phyloP scores from a whole-genome alignment of 495 filamentous ascomycete species.

The Penicillium ucsense region DNA sequence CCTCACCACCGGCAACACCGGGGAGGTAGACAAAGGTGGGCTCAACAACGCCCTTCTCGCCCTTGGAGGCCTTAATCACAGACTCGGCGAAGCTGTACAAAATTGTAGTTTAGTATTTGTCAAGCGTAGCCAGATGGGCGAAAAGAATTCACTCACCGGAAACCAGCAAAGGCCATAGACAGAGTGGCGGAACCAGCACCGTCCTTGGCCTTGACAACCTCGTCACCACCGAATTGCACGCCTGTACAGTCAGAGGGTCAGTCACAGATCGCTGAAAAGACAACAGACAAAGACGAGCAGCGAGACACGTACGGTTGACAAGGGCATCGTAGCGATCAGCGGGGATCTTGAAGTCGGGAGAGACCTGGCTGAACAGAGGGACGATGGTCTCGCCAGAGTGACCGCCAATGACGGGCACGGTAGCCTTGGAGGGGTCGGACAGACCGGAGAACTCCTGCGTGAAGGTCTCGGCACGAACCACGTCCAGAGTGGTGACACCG shows the following conservation, averaged over 20 bases:
- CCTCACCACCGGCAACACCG: constrained; percentile 79
- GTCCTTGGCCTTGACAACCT: constrained; percentile 97
- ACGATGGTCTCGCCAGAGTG: constrained; percentile 98
- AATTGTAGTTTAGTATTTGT: constrained; percentile 14
- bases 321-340: constrained; percentile 77
- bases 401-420: constrained; percentile 88
- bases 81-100: constrained; percentile 72
- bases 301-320: constrained; percentile 58
- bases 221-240: constrained; percentile 96
- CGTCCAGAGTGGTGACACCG: constrained; percentile 95
- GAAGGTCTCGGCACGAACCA: constrained; percentile 96
- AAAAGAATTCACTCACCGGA: constrained; percentile 45
- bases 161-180: constrained; percentile 96
- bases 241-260: constrained; percentile 30
- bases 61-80: constrained; percentile 77
- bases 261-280: background rate
- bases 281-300: background rate
- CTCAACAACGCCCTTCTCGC: constrained; percentile 85
- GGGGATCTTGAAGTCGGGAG: constrained; percentile 70
- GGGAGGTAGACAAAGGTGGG: constrained; percentile 92
- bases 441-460: constrained; percentile 75
- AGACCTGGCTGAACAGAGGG: constrained; percentile 87
- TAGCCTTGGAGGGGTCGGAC: constrained; percentile 69
- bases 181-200: constrained; percentile 91
- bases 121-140: background rate